Percentiles rank a stretch among this genome's conserved stretches.
These are phyloP conservation scores for Aspergillus carlsbadensis DNA, from an alignment of 495 filamentous ascomycete genomes.

Conservation along the genomic window DNA sequence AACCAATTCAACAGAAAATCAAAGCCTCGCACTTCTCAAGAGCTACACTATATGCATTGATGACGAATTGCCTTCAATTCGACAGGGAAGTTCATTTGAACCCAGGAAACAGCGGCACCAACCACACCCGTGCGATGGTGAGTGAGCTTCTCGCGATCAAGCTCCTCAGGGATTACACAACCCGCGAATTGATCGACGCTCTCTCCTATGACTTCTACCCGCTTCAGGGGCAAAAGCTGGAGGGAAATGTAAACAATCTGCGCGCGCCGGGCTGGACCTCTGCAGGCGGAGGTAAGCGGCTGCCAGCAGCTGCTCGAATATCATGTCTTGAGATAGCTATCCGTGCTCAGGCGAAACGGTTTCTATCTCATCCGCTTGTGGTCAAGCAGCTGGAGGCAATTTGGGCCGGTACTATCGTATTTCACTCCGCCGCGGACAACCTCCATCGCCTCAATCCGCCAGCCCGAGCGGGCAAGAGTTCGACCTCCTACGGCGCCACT, in stretches of 20 bases:
- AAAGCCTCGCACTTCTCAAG: conserved; percentile 75
- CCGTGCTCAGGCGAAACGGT: conserved; percentile 82
- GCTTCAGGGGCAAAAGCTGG: conserved; percentile 69
- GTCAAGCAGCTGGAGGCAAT: conserved; percentile 93
- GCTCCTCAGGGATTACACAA: conserved; percentile 82
- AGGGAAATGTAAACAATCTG: conserved; percentile 25
- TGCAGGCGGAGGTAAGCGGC: conserved; percentile 30
- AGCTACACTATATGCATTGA: conserved; percentile 82
- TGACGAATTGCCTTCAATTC: conserved; percentile 94
- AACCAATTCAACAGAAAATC: conserved; percentile 85
- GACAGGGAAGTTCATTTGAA: conserved; percentile 78
- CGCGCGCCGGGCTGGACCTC: conserved; percentile 34
- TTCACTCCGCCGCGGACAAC: conserved; percentile 81
- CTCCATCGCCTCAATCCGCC: conserved; percentile 58
- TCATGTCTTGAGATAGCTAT: conserved; percentile 92
- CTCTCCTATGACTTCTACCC: conserved; percentile 93
- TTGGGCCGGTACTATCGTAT: conserved; percentile 91
- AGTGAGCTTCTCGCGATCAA: conserved; percentile 92
- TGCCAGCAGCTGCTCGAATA: conserved; percentile 64
- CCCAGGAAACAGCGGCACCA: conserved; percentile 78
- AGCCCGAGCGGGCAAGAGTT: conserved; percentile 25
- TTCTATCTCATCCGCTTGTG: conserved; percentile 84
- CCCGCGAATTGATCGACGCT: conserved; percentile 84
- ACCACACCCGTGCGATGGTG: conserved; percentile 77
- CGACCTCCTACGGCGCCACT: conserved; percentile 5